Conservation (phyloP, 2,329 filamentous ascomycete species). For the Trichoderma semiorbis region DNA sequence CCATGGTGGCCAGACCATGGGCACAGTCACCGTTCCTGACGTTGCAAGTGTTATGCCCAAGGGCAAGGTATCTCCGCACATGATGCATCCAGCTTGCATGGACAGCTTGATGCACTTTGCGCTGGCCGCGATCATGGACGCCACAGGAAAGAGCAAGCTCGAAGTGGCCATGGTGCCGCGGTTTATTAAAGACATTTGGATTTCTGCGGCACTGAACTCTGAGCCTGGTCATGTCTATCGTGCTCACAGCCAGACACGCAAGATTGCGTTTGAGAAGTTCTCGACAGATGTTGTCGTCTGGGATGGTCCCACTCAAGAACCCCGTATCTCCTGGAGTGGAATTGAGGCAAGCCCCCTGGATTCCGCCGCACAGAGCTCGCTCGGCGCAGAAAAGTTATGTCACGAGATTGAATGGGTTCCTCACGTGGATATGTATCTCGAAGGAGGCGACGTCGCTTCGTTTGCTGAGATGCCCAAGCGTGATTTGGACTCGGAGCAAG, state of each 20-base stretch:
- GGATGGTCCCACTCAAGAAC: not conserved
- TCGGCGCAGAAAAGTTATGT: not conserved
- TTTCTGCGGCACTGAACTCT: not conserved
- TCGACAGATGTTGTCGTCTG: slow-evolving; percentile 4
- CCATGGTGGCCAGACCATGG: not conserved
- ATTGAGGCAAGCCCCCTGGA: slow-evolving; percentile 3
- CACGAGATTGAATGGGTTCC: not conserved
- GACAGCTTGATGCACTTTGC: slow-evolving; percentile 16
- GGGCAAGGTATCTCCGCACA: slow-evolving; percentile 14
- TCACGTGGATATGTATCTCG: not conserved
- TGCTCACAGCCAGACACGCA: not conserved
- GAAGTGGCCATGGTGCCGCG: slow-evolving; percentile 9
- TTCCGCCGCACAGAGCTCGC: not conserved
- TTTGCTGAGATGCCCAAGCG: not conserved
- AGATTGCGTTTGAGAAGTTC: slow-evolving; percentile 10
- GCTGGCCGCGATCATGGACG: slow-evolving; percentile 5
- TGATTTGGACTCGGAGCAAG: not conserved
- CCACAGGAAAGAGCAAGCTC: not conserved
- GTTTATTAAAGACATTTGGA: slow-evolving; percentile 13
- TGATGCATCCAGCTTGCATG: slow-evolving; percentile 21
- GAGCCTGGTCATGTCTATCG: slow-evolving; percentile 4
- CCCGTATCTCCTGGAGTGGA: not conserved
- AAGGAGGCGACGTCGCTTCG: not conserved
- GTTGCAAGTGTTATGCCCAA: slow-evolving; percentile 19
- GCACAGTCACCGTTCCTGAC: slow-evolving; percentile 12